Conservation (phyloP, 2,329 filamentous ascomycete genomes). For the Penicillium brasilianum region DNA sequence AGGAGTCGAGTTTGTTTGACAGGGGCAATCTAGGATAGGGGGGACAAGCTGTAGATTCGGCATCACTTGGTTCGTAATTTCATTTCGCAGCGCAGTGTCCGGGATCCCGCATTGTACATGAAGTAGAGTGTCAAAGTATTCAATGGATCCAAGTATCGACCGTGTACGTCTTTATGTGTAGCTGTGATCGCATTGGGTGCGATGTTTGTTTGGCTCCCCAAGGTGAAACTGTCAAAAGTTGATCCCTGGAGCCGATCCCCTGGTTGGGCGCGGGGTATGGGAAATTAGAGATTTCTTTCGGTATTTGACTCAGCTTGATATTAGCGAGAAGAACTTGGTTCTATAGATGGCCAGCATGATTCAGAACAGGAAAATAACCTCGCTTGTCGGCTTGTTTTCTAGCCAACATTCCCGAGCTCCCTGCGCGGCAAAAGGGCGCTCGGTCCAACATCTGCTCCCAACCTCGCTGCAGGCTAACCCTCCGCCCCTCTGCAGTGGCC, state of each 20-base stretch:
- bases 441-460: conserved; percentile 27
- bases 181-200: background rate
- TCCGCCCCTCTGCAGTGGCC: conserved; percentile 22
- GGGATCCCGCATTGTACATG: background rate
- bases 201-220: background rate
- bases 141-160: background rate
- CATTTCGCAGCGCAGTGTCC: conserved; percentile 2
- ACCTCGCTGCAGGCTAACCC: conserved; percentile 16
- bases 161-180: background rate
- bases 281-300: background rate
- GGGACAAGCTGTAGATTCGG: background rate
- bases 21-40: background rate
- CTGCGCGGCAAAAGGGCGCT: conserved; percentile 16
- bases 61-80: conserved; percentile 4
- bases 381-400: conserved; percentile 1
- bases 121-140: background rate
- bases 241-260: conserved; percentile 4
- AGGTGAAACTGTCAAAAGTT: background rate
- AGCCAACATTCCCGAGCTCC: background rate
- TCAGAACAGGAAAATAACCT: background rate
- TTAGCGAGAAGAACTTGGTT: background rate
- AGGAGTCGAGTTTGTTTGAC: conserved; percentile 5
- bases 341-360: background rate
- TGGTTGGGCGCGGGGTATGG: background rate
- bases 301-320: background rate